Conservation (phyloP, 257 asterid genomes). For the Gentiana straminea region DNA sequence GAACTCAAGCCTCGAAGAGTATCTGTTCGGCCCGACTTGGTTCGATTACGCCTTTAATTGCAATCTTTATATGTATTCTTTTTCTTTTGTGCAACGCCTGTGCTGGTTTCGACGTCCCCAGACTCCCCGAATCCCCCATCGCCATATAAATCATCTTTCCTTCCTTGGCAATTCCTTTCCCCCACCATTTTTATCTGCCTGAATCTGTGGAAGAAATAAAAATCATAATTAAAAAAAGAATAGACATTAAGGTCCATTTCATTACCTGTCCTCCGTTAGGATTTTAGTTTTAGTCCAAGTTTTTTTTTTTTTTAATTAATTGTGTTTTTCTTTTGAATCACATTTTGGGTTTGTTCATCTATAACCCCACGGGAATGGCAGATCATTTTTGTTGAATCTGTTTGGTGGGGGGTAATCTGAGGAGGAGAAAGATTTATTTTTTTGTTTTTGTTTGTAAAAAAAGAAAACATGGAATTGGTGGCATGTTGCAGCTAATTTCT, state of each 20-base stretch:
- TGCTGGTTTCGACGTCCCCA: not conserved
- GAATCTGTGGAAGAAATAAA: no score
- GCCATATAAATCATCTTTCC: no score
- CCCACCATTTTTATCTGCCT: not conserved
- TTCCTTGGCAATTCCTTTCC: no score
- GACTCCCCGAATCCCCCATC: no score
- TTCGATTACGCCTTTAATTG: no score
- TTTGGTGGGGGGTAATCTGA: not conserved
- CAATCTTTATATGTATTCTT: not conserved
- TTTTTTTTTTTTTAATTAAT: not conserved
- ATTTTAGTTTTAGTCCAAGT: not conserved
- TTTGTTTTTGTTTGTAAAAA: not conserved
- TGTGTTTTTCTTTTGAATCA: not conserved
- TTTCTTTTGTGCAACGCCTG: constrained; percentile 13
- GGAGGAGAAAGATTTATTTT: not conserved
- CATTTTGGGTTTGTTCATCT: not conserved
- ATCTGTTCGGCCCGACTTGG: no score
- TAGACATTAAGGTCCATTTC: no score
- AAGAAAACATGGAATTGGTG: not conserved
- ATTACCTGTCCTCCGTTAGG: not conserved
- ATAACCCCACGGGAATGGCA: not conserved
- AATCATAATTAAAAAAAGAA: no score
- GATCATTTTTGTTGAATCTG: not conserved
- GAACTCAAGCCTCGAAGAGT: no score
- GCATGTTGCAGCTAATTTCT: not conserved